Evolutionary conservation across 1,284 basidiomycete species (phyloP).

Genomic region (Pseudozyma flocculosa): DNA sequence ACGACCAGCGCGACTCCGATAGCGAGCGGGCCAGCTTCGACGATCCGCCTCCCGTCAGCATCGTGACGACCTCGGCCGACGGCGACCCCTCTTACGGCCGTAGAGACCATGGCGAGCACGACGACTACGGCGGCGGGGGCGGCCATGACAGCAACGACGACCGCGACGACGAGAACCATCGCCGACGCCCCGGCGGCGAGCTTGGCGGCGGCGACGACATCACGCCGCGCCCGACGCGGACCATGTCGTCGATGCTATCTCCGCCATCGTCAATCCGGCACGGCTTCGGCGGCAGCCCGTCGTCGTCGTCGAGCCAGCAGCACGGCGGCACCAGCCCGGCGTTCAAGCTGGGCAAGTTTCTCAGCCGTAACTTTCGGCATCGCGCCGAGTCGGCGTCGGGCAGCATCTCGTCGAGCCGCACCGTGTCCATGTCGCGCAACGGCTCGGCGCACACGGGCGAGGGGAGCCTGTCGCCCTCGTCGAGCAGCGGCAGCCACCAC

Average conservation of each 20-base stretch:
- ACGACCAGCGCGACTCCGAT: slow-evolving; percentile 6
- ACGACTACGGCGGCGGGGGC: not conserved
- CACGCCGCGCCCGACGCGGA: too few species aligned
- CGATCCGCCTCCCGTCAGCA: not conserved
- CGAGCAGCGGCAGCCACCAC: not conserved
- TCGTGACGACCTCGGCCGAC: not conserved
- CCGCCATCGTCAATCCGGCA: too few species aligned
- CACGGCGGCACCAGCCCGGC: slow-evolving; percentile 4
- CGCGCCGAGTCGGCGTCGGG: not conserved
- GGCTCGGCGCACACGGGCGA: not conserved
- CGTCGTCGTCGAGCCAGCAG: slow-evolving; percentile 8
- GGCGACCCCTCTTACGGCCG: not conserved
- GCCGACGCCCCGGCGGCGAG: too few species aligned
- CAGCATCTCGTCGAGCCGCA: not conserved
- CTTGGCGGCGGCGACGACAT: too few species aligned
- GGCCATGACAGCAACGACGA: too few species aligned
- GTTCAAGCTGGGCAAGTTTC: slow-evolving; percentile 29
- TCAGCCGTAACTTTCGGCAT: slow-evolving; percentile 12
- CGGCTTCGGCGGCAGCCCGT: too few species aligned
- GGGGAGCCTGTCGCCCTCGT: not conserved
- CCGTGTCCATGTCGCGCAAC: not conserved
- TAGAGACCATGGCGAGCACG: too few species aligned
- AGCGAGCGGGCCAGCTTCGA: slow-evolving; percentile 1
- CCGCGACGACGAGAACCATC: not conserved
- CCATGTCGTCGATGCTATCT: too few species aligned